phyloP scores from a whole-genome alignment of 306 rosid species.

The Citrullus mucosospermus region DNA sequence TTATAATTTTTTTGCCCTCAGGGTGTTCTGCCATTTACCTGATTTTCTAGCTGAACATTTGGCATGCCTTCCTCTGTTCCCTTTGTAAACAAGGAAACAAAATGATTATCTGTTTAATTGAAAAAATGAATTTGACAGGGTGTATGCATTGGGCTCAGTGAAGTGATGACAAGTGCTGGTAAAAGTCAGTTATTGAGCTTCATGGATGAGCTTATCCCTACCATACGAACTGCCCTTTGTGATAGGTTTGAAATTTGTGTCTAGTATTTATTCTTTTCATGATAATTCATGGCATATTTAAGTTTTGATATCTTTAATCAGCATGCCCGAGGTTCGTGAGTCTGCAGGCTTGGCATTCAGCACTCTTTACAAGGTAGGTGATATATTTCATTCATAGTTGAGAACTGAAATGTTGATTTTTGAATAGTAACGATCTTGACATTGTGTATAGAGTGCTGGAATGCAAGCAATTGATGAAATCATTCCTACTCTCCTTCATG shows the following conservation, averaged over 20 bases:
- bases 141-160: conserved; percentile 93
- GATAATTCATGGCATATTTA: background rate
- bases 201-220: conserved; percentile 89
- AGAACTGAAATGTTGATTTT: background rate
- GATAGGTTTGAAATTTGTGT: conserved; percentile 48
- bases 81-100: background rate
- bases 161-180: conserved; percentile 92
- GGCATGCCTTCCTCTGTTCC: background rate
- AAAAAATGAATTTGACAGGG: conserved; percentile 39
- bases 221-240: conserved; percentile 90
- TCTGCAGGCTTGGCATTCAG: conserved; percentile 94
- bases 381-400: background rate
- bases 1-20: background rate
- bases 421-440: background rate
- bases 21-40: background rate
- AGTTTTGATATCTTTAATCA: conserved; percentile 19
- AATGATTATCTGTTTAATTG: background rate
- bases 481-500: conserved; percentile 90
- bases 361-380: conserved; percentile 79
- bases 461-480: conserved; percentile 97
- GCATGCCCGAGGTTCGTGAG: conserved; percentile 79
- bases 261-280: background rate
- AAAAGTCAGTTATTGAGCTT: conserved; percentile 86
- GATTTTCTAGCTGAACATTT: background rate
- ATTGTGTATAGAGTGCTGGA: conserved; percentile 70